Base-by-base conservation (phyloP, 371 early-diverging fungal species). In the Globomyces sp. region DNA sequence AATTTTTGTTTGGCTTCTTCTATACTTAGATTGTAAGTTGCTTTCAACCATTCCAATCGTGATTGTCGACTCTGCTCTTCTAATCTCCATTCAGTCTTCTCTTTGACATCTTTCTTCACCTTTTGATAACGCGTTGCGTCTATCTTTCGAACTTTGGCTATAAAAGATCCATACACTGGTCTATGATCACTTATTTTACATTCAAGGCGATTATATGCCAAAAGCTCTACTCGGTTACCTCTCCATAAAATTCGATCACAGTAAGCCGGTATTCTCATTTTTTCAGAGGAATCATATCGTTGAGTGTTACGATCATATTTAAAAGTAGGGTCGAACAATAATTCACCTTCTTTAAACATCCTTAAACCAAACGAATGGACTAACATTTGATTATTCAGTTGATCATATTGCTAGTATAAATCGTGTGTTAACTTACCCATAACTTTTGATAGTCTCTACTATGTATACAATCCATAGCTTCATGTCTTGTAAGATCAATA, bases 321-420 rank as follows among this genome's bases (percentile, higher is more conserved):
- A 83, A 91, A 94, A 0, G 93, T 94, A 0, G 94, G 94, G 1
- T 86, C 84, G 74, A 92, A 94, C 9, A 63, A 55, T 11, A 91
- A 73, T 13, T 79, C 83, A 1, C 77, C 78, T 73, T 94, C 93
- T 11, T 68, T 66, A 63, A 92, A 92, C 2, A 72, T 73, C 1
- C 85, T 69, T 9, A 91, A 73, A 13, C 79, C 82, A 68, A 89
- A 86, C 8, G 79, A 62, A 0, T 87, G 80, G 67, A 87, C 73
- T 13, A 59, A 50, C 37, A 36, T 65, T 70, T 91, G 89, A 8
- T 75, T 66, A 24, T 72, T 24, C 1, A 93, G 75, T 65, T 93
- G 92, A 70, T 92, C 92, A 60, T 84, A 59, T 40, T 76, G 73
- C 69, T 79, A 74, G 13, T 43, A 40, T 40, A 44, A 10, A 4